Evolutionary conservation across 1,284 basidiomycete species (phyloP).

Genomic region (Pseudozyma sp.): DNA sequence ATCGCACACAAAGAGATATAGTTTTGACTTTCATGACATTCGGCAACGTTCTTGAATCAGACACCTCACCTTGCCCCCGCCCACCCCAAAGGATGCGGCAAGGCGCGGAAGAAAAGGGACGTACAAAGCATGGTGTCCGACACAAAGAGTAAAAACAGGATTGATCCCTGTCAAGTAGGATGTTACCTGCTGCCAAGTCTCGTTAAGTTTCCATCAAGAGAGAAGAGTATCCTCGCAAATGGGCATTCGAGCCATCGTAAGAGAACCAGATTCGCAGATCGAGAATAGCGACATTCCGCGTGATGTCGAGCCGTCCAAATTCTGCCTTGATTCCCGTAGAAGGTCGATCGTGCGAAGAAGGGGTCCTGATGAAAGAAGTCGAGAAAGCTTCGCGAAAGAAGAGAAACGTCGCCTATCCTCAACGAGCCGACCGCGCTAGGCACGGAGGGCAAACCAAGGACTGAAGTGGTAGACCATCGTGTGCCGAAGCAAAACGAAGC

Average conservation of each 20-base stretch:
- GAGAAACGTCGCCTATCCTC: constrained; percentile 25
- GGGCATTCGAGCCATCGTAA: constrained; percentile 32
- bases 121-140: no score
- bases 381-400: constrained; percentile 16
- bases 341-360: constrained; percentile 25
- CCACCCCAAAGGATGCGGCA: no score
- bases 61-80: no score
- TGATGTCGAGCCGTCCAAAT: constrained; percentile 10
- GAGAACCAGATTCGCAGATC: constrained; percentile 41
- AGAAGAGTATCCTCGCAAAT: constrained; percentile 12
- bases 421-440: not conserved
- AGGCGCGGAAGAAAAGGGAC: no score
- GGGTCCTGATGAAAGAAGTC: constrained; percentile 8
- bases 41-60: constrained; percentile 32
- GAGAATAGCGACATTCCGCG: constrained; percentile 19
- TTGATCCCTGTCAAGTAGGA: constrained; percentile 46
- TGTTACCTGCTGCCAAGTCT: constrained; percentile 40
- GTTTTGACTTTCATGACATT: constrained; percentile 50
- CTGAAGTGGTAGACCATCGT: no score
- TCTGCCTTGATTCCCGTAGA: constrained; percentile 39
- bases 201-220: constrained; percentile 19
- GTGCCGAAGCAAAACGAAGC: no score
- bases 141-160: constrained; percentile 21
- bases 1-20: constrained; percentile 8
- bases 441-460: no score